phyloP scores from a whole-genome alignment of 2,329 filamentous ascomycete species.

The Venturia effusa region DNA sequence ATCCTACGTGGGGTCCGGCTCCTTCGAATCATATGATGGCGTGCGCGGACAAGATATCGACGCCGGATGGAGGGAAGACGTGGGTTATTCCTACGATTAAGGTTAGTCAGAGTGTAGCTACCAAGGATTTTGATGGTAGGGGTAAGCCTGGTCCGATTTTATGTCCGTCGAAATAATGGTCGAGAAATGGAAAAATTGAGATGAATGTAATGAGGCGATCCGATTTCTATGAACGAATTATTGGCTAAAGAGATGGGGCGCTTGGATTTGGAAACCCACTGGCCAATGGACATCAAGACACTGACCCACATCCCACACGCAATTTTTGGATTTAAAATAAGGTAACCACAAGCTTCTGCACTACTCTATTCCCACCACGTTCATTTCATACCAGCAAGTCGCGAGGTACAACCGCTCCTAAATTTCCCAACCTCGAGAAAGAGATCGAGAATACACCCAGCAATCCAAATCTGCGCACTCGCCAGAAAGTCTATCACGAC shows the following conservation, averaged over 20 bases:
- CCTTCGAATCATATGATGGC: conserved; percentile 2
- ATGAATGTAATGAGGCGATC: too few relatives aligned
- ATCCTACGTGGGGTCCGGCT: neutral
- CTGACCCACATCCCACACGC: too few relatives aligned
- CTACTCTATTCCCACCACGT: too few relatives aligned
- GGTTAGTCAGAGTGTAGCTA: conserved; percentile 4
- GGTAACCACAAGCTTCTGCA: too few relatives aligned
- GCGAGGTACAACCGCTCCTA: too few relatives aligned
- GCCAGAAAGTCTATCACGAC: too few relatives aligned
- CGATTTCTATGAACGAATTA: too few relatives aligned
- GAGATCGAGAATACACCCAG: too few relatives aligned
- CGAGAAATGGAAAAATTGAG: neutral
- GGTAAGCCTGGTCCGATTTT: neutral
- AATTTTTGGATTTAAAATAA: too few relatives aligned
- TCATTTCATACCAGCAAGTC: too few relatives aligned
- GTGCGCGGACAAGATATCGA: neutral
- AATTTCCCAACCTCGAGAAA: too few relatives aligned
- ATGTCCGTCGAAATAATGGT: neutral
- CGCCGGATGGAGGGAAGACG: conserved; percentile 8
- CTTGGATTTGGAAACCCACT: neutral
- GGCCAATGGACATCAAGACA: neutral
- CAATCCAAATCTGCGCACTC: too few relatives aligned
- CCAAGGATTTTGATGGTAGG: conserved; percentile 2
- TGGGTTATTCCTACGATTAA: conserved; percentile 8
- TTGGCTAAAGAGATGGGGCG: neutral